A percentile compares a stretch with the other conserved stretches of the same genome.
Evolutionary conservation across 805 yeast species (phyloP).

Genomic region (Lipomyces sp.): DNA sequence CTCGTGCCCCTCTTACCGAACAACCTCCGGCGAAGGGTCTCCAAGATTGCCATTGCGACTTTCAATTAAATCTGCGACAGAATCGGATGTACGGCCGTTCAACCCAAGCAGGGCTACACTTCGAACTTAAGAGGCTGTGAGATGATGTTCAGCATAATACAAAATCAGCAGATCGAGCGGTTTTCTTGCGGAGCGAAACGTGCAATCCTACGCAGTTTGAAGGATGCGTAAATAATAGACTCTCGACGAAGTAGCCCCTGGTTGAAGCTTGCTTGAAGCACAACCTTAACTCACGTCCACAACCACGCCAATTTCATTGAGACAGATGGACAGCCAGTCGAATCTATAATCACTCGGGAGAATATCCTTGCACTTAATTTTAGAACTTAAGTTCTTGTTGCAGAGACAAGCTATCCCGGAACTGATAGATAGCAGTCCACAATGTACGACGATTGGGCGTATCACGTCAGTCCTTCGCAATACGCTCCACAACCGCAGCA

Average conservation of each 20-base stretch:
- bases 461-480: conserved; percentile 36
- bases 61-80: neutral
- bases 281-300: neutral
- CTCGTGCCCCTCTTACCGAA: neutral
- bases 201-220: neutral
- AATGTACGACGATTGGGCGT: conserved; percentile 39
- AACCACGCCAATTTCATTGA: neutral
- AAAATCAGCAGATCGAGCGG: neutral
- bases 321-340: neutral
- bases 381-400: neutral
- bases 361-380: neutral
- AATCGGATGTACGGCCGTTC: neutral
- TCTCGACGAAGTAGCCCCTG: neutral
- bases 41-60: conserved; percentile 13
- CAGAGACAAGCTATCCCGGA: neutral
- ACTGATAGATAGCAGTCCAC: neutral
- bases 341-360: neutral
- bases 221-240: neutral
- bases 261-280: neutral
- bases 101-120: neutral
- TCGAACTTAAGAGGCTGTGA: neutral
- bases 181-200: neutral
- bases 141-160: neutral
- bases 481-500: conserved; percentile 37
- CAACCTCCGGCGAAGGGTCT: conserved; percentile 9